Base-by-base conservation (phyloP, 352 stramenopile genomes). In the Phytophthora citrophthora region DNA sequence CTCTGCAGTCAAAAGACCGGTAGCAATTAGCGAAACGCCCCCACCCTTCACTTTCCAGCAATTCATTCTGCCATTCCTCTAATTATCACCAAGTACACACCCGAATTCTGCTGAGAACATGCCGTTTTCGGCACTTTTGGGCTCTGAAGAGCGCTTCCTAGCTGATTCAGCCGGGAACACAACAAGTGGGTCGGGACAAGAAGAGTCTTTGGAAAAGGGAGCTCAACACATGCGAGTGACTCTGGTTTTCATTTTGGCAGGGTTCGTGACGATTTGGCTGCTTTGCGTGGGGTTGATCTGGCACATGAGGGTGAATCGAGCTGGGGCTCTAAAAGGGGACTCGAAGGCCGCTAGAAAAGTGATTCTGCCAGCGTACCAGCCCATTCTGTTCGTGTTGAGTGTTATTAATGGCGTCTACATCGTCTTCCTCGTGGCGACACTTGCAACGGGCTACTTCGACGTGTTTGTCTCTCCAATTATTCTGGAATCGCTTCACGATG, bases 301-400 rank as follows among this genome's bases (percentile, higher is more conserved):
- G 31, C 73, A 84, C 48, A 36, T 85, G 16, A 68, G 71, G 5
- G 31, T 57, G 20, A 76, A 79, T 44, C 65, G 74, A 46, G 58
- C 36, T 4, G 77, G 57, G 3, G 72, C 72, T 5, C 44, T 77
- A 0, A 66, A 64, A 38, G 76, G 71, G 0, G 67, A 78, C 26
- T 27, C 49, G 5, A 11, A 4, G 2, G 73, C 78, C 0, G 76
- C 78, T 3, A 65, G 56, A 40, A 77, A 83, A 44, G 62, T 79
- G 7, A 67, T 88, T 13, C 20, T 86, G 4, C 79, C 79, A 0
- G 63, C 77, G 0, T 86, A 72, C 43, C 73, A 85, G 36, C 78
- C 76, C 1, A 45, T 88, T 7, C 56, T 85, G n/a, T 49, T 54
- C n/a, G 45, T 83, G 7, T 45, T 82, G 31, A 47, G 29, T 13